Percentiles rank a stretch among this genome's conserved stretches.
phyloP scores from a whole-genome alignment of 2,329 filamentous ascomycete species.

The Cadophora sp. region DNA sequence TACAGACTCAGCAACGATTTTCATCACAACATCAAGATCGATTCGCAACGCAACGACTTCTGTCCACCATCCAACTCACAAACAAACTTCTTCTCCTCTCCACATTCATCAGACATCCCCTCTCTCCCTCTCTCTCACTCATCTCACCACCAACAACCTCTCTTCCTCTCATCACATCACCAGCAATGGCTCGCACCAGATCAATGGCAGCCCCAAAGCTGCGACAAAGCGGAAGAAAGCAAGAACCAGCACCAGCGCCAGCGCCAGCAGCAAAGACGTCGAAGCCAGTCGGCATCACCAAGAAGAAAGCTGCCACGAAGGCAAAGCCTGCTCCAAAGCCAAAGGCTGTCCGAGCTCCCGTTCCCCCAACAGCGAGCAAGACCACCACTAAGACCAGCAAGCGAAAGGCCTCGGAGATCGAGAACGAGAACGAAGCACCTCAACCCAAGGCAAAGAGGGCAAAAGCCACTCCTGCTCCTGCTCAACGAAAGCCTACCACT shows the following conservation, averaged over 20 bases:
- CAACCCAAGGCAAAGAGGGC: neutral
- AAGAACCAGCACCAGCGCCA: neutral
- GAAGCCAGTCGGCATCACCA: constrained; percentile 1
- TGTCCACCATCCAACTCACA: neutral
- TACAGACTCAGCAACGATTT: constrained; percentile 5
- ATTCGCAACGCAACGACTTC: neutral
- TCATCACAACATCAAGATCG: neutral
- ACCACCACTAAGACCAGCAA: neutral
- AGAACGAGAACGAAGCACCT: constrained; percentile 1
- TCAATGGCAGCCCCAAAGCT: neutral
- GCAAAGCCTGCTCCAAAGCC: constrained; percentile 3
- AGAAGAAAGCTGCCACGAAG: constrained; percentile 1
- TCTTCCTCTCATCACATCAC: neutral
- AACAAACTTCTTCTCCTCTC: neutral
- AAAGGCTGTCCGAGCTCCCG: neutral
- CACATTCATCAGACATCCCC: neutral
- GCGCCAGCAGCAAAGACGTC: neutral
- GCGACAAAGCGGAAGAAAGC: neutral
- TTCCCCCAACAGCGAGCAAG: neutral
- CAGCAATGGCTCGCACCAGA: constrained; percentile 6
- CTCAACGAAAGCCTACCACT: constrained; percentile 4
- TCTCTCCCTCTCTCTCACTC: neutral
- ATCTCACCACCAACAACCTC: neutral
- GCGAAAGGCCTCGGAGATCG: neutral
- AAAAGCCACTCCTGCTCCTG: constrained; percentile 4